These are phyloP conservation scores for Podaxis pistillaris DNA, from an alignment of 768 basidiomycete genomes.

Conservation along the genomic window DNA sequence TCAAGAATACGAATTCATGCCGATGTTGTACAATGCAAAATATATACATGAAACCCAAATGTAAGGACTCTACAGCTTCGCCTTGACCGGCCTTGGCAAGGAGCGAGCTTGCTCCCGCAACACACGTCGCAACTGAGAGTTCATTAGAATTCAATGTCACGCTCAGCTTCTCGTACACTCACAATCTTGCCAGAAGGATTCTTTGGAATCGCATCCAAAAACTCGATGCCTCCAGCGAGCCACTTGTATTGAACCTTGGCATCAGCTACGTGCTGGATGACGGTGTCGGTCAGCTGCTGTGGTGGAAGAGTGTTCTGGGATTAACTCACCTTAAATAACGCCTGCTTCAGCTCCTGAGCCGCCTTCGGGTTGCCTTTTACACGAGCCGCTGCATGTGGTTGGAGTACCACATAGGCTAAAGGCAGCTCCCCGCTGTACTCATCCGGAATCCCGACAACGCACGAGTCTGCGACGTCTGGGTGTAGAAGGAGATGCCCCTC, in stretches of 20 bases:
- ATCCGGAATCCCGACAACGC: constrained; percentile 67
- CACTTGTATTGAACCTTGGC: constrained; percentile 60
- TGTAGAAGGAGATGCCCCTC: constrained; percentile 65
- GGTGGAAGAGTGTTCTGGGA: background rate
- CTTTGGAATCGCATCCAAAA: constrained; percentile 63
- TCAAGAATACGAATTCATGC: background rate
- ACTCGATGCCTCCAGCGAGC: constrained; percentile 59
- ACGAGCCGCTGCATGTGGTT: constrained; percentile 36
- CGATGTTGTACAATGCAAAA: background rate
- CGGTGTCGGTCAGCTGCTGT: constrained; percentile 4
- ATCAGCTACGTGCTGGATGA: constrained; percentile 52
- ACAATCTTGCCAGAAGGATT: constrained; percentile 72
- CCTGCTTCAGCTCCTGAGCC: constrained; percentile 37
- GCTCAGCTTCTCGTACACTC: constrained; percentile 19
- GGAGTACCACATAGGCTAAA: constrained; percentile 64
- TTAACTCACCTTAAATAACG: constrained; percentile 54
- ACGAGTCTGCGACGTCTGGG: constrained; percentile 57
- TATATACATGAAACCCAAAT: background rate
- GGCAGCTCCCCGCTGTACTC: constrained; percentile 79
- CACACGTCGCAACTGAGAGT: constrained; percentile 44
- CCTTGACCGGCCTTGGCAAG: constrained; percentile 11
- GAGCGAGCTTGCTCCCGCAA: constrained; percentile 49
- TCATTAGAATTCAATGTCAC: background rate
- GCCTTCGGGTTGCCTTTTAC: constrained; percentile 31
- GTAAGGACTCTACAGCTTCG: constrained; percentile 16